Base-by-base conservation (phyloP, 768 basidiomycete genomes). In the Hirschioporus abietinus region DNA sequence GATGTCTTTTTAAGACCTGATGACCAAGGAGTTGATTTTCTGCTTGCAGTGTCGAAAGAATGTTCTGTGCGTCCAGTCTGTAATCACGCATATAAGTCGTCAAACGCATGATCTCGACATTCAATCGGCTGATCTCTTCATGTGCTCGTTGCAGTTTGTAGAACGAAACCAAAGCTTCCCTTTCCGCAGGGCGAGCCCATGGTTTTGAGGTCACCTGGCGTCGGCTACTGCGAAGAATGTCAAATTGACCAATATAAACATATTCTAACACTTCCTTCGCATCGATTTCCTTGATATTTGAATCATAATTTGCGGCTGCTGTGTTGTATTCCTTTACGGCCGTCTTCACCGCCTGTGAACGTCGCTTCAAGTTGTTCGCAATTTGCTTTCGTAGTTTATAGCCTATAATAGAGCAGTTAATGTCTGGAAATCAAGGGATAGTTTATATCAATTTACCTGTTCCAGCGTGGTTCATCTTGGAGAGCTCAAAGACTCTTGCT, bases 381-480 rank as follows among this genome's bases (percentile, higher is more conserved):
- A 74, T 74, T 10, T 71, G 68, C n/a, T 57, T 67, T 8, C 72
- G 66, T 17, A 71, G 52, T 42, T 72, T 71, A 52, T 74, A 74
- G 2, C 70, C 72, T 73, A 52, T 52, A 35, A 6, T 63, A 9
- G 25, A 35, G 25, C 1, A 18, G 20, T 57, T 24, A 12, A 35
- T 35, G 59, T 18, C 58, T 23, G 26, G 26, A 64, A 15, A 15
- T 25, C 23, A 35, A 20, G 23, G n/a, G n/a, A n/a, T n/a, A n/a
- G 20, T 15, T 36, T 34, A 35, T 1, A 57, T 23, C 42, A 27
- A 62, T 69, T 30, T 30, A 72, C 72, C 68, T 42, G 70, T 71
- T 4, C 65, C 69, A 6, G 65, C 65, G 42, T 66, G 64, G 63
- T 71, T 70, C 24, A 63, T 25, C 42, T 73, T 73, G 1, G 66